phyloP scores from a whole-genome alignment of 768 basidiomycete genomes.

The Suillus sp. region DNA sequence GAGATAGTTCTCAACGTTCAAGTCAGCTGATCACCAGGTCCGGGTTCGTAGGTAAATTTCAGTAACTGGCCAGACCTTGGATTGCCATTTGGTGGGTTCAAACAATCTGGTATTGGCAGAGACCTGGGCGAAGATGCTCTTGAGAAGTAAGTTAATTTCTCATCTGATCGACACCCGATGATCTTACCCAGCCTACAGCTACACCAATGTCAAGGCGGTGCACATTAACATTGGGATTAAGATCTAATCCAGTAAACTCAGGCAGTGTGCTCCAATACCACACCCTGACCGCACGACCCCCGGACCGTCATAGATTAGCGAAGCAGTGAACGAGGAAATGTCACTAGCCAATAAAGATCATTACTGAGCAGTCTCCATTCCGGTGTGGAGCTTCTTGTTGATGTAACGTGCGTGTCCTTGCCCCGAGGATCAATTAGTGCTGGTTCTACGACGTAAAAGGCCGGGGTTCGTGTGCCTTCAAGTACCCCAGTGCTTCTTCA shows the following conservation, averaged over 20 bases:
- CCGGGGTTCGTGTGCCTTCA: neutral
- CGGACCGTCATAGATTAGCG: slow-evolving; percentile 6
- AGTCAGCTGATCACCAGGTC: slow-evolving; percentile 14
- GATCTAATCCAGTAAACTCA: slow-evolving; percentile 17
- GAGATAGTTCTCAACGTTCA: neutral
- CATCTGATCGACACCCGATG: slow-evolving; percentile 51
- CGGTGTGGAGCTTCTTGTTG: slow-evolving; percentile 4
- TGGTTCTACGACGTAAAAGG: slow-evolving; percentile 7
- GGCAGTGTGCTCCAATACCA: slow-evolving; percentile 5
- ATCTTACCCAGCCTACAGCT: slow-evolving; percentile 34
- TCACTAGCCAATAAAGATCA: slow-evolving; percentile 5
- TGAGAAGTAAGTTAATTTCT: slow-evolving; percentile 38
- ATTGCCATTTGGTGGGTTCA: slow-evolving; percentile 85
- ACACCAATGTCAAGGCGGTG: slow-evolving; percentile 61
- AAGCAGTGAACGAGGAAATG: slow-evolving; percentile 8
- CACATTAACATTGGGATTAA: slow-evolving; percentile 54
- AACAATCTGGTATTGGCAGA: slow-evolving; percentile 79
- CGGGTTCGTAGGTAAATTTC: slow-evolving; percentile 78
- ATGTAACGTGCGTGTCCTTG: slow-evolving; percentile 5
- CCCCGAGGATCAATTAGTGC: slow-evolving; percentile 3
- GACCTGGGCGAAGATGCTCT: slow-evolving; percentile 79
- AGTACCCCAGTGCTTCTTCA: neutral
- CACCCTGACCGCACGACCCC: slow-evolving; percentile 6
- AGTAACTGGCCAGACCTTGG: slow-evolving; percentile 31
- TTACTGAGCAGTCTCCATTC: slow-evolving; percentile 5